Base-by-base conservation (phyloP, 192 early-diverging fungal species). In the Spizellomyces punctatus region DNA sequence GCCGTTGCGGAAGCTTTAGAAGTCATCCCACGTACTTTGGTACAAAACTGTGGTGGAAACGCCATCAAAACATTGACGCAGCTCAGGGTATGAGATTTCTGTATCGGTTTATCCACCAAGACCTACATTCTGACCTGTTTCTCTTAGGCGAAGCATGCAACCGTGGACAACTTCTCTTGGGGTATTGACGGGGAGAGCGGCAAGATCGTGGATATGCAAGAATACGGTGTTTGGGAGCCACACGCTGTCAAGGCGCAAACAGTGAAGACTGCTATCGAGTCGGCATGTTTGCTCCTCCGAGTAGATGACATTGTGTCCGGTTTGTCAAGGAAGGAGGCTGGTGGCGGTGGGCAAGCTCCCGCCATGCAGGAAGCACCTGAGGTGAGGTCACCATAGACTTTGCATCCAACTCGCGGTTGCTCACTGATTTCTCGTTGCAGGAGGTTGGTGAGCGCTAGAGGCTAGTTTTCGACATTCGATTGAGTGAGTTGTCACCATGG, bases 201-300 rank as follows among this genome's bases (percentile, higher is more conserved):
- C 67, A 88, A 89, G 74, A 86, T 97, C 19, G 95, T 92, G 8
- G 96, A 99, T 74, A 99, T 99, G 98, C 89, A 90, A 58, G 89
- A 92, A 64, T 99, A 98, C 69, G 98, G 98, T 71, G 85, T 99
- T 57, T 99, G 98, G 98, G 98, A 99, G 82, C 96, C 98, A 12
- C 89, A 91, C 66, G 96, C 96, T n/a, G 98, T 99, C 76, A 99
- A 99, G 88, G 90, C 96, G 10, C 98, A 99, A 87, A 99, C 95
- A 5, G 89, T 99, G 83, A 99, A 98, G 90, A 98, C 98, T 21
- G 98, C 98, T 19, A 94, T 99, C 71, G 98, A 99, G 83, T 85
- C 84, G 66, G 85, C 80, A 57, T 89, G 81, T 56, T 61, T 85
- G 46, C 65, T 81, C 43, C 67, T 86, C 46, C 76, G 80, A 44